Percentiles rank a stretch among this genome's conserved stretches.
Conservation (phyloP, 1,284 basidiomycete species). For the Irpex lacteus region DNA sequence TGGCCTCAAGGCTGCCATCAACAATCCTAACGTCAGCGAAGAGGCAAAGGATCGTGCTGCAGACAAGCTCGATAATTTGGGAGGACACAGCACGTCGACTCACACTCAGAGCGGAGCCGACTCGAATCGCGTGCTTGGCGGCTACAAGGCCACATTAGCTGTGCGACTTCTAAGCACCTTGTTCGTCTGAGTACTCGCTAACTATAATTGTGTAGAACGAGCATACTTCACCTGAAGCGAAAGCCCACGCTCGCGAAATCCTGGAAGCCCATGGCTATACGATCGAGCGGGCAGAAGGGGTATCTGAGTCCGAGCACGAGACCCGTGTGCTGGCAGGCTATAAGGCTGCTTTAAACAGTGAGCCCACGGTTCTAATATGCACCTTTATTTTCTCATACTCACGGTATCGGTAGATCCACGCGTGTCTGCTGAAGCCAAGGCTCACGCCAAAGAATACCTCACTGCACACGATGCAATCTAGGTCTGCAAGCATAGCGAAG, state of each 20-base stretch:
- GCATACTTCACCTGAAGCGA: slow-evolving; percentile 42
- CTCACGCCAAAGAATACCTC: slow-evolving; percentile 45
- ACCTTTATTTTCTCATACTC: background rate
- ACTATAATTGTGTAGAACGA: slow-evolving; percentile 22
- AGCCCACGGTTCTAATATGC: slow-evolving; percentile 14
- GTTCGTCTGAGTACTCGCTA: too few species aligned
- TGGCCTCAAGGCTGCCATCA: slow-evolving; percentile 53
- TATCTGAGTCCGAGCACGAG: slow-evolving; percentile 37
- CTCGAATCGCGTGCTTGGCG: slow-evolving; percentile 35
- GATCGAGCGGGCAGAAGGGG: slow-evolving; percentile 25
- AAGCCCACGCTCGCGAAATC: slow-evolving; percentile 38
- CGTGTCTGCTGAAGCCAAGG: slow-evolving; percentile 37
- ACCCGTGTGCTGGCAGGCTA: slow-evolving; percentile 43
- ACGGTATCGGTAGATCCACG: slow-evolving; percentile 30
- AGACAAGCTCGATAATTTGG: slow-evolving; percentile 41
- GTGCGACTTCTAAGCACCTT: slow-evolving; percentile 26
- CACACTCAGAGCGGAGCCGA: slow-evolving; percentile 22
- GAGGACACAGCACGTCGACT: slow-evolving; percentile 10
- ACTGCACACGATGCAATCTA: slow-evolving; percentile 26
- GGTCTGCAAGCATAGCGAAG: background rate
- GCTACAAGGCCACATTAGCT: slow-evolving; percentile 52
- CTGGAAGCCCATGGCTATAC: slow-evolving; percentile 31
- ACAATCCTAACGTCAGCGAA: slow-evolving; percentile 50
- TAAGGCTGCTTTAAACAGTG: slow-evolving; percentile 47
- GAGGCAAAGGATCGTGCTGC: slow-evolving; percentile 48